Conservation (phyloP, 2,329 filamentous ascomycete species). For the Ascochyta lentis region DNA sequence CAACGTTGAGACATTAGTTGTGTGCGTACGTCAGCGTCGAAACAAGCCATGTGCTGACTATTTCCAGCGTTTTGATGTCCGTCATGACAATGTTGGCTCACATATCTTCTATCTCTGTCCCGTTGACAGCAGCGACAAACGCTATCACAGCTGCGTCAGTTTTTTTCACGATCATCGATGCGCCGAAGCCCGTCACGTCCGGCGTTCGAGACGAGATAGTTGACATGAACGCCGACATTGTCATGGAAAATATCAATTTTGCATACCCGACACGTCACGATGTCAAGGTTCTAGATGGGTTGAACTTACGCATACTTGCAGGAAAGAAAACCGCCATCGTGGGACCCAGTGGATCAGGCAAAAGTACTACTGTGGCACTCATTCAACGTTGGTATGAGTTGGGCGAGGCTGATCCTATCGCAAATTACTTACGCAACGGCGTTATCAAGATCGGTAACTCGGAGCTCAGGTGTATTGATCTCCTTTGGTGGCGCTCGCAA, state of each 20-base stretch:
- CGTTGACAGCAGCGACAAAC: conserved; percentile 23
- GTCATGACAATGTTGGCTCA: conserved; percentile 31
- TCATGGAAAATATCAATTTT: conserved; percentile 29
- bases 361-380: conserved; percentile 89
- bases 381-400: conserved; percentile 85
- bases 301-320: conserved; percentile 77
- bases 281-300: conserved; percentile 82
- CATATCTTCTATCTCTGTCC: conserved; percentile 26
- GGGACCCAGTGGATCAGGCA: conserved; percentile 89
- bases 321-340: conserved; percentile 94
- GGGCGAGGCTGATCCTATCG: conserved; percentile 18
- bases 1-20: conserved; percentile 26
- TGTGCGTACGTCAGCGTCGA: conserved; percentile 17
- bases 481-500: conserved; percentile 88
- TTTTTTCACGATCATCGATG: conserved; percentile 36
- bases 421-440: conserved; percentile 31
- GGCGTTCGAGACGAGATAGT: conserved; percentile 23
- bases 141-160: conserved; percentile 28
- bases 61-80: conserved; percentile 31
- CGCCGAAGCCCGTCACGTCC: conserved; percentile 20
- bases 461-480: conserved; percentile 79
- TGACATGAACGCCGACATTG: conserved; percentile 31
- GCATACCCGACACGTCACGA: conserved; percentile 65
- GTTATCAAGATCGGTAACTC: conserved; percentile 25
- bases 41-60: neutral